Conservation (phyloP, 352 stramenopile species). For the Phytophthora podocarpi region DNA sequence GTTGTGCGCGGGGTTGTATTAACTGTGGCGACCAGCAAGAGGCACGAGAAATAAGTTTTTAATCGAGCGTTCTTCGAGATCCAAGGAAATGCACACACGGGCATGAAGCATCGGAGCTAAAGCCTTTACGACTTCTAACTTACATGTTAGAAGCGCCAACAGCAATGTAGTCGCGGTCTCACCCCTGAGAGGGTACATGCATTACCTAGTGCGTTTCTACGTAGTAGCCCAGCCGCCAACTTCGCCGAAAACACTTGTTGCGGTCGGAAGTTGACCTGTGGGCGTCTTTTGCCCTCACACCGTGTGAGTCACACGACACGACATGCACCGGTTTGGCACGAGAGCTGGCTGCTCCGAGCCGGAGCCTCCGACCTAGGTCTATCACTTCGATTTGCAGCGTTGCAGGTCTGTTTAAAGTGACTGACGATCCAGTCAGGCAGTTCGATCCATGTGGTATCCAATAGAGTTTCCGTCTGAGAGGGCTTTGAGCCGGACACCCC, state of each 20-base stretch:
- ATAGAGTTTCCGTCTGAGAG: too few relatives aligned
- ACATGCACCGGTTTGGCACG: background rate
- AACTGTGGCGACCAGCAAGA: constrained; percentile 11
- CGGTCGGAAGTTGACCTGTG: background rate
- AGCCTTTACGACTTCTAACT: background rate
- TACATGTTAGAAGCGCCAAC: too few relatives aligned
- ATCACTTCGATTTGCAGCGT: too few relatives aligned
- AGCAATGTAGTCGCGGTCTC: background rate
- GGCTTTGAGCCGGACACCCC: background rate
- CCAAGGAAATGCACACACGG: background rate
- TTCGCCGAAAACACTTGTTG: constrained; percentile 32
- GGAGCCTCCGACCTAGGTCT: too few relatives aligned
- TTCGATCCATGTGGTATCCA: background rate
- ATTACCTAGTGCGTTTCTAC: constrained; percentile 16
- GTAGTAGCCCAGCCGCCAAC: constrained; percentile 1
- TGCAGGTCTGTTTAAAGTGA: too few relatives aligned
- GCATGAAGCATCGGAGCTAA: background rate
- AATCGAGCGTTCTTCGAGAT: background rate
- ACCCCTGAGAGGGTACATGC: constrained; percentile 4
- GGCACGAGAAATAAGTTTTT: constrained; percentile 9
- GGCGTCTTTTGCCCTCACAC: background rate
- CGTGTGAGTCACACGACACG: too few relatives aligned
- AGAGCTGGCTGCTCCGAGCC: background rate
- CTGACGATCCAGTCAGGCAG: background rate
- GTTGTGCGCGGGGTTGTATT: background rate